These are phyloP conservation scores for Obelidium mucronatum DNA, from an alignment of 192 early-diverging fungal genomes.

Conservation along the genomic window DNA sequence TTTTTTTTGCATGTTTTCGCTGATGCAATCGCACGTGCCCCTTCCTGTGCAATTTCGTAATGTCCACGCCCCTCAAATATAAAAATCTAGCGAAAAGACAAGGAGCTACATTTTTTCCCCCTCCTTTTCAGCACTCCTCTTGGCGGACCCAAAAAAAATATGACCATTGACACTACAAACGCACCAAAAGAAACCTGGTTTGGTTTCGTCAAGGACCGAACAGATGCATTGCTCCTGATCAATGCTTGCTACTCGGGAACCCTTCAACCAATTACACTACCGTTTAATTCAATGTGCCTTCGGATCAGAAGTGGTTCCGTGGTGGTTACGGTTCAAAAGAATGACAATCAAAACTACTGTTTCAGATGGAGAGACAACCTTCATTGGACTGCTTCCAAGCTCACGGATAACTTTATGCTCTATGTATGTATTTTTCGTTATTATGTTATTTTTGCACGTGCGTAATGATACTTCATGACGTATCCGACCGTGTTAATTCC, in stretches of 20 bases:
- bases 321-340: constrained; percentile 2
- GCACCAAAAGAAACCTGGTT: constrained; percentile 8
- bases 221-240: constrained; percentile 11
- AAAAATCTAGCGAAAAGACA: background rate
- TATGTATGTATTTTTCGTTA: too few species aligned
- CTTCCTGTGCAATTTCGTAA: background rate
- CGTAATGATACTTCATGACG: too few species aligned
- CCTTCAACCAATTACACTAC: background rate
- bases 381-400: constrained; percentile 2
- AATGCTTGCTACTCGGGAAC: background rate
- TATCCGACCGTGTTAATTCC: too few species aligned
- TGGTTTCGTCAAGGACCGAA: constrained; percentile 20
- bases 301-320: background rate
- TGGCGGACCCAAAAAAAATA: too few species aligned
- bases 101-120: too few species aligned
- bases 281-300: background rate
- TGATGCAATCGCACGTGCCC: too few species aligned
- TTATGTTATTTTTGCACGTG: too few species aligned
- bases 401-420: constrained; percentile 1
- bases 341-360: constrained; percentile 1
- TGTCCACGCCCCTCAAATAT: background rate
- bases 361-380: background rate
- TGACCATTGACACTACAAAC: background rate
- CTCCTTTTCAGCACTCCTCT: too few species aligned
- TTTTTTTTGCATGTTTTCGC: too few species aligned